Evolutionary conservation across 306 rosid species (phyloP), one percentile per base, ranked within the genome.

Genomic region (Vigna unguiculata): DNA sequence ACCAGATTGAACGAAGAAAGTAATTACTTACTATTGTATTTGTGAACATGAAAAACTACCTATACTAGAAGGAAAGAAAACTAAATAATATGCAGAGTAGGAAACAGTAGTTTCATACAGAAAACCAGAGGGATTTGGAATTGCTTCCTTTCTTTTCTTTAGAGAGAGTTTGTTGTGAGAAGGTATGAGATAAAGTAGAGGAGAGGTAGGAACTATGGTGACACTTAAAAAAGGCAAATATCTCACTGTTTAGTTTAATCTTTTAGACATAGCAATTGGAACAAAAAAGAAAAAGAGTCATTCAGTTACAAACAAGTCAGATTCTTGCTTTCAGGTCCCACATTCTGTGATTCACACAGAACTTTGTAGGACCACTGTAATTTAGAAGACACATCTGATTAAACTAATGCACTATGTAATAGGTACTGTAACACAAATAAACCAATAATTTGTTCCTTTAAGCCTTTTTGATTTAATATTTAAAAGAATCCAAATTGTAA

Each of bases 281-380:
- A 28, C 32, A 48, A 65, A 48, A 65, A 78, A 25, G 28, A 77
- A 71, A 71, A 9, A 48, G 36, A 78, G 9, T 59, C 15, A 15
- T 74, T 83, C 78, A 51, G 83, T 79, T 83, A 71, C 82, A 77
- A 64, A 57, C 45, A 22, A 58, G 80, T 75, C 77, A 68, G 7
- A 68, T 49, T 68, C 17, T 13, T 22, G 36, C 22, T 43, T 58
- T 21, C 6, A 9, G 62, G 64, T 24, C 62, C 86, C 83, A 83
- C 86, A 72, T 70, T 14, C 16, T 69, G 66, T 38, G 9, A 47
- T 71, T 76, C 70, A 60, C 28, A 7, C 55, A 1, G 9, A 55
- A 17, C 10, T 48, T 57, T 53, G 38, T 21, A 9, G n/a, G 22
- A 61, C 69, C 19, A 36, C 34, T 21, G 6, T 12, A 12, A 49